Base-by-base conservation (phyloP, 1,139 yeast genomes). In the Scheffersomyces illinoinensis region DNA sequence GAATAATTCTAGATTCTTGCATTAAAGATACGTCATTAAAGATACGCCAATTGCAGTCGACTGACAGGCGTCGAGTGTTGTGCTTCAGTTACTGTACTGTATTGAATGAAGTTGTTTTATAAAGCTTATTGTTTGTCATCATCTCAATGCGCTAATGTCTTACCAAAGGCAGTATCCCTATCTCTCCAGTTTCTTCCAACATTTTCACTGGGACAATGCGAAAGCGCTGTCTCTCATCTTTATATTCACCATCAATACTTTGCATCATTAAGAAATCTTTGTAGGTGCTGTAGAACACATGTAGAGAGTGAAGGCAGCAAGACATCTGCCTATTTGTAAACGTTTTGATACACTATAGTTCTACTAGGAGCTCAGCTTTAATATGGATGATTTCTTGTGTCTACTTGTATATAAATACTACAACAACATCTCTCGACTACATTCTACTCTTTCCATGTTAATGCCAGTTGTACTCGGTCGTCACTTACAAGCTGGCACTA, bases 391-490 rank as follows among this genome's bases (percentile, higher is more conserved):
- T 17, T 14, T 5, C 43, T 33, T 24, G 33, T 8, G 43, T 33
- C 2, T 33, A 33, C 4, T 33, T 2, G 10, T 33, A 12, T 33
- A 33, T 24, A 33, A n/a, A 17, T 18, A 21, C 10, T 5, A 21
- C 7, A 24, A 26, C 26, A 21, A 21, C 21, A 18, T 43, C 21
- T 33, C 50, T 50, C 39, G 33, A 52, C 20, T 46, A 52, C 47
- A 55, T 55, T 52, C 47, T 53, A 43, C 21, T 33, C 19, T 18
- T 52, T 47, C 52, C 56, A 52, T 53, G 59, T 54, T 54, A 55
- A 57, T 58, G 57, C 57, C 33, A 24, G 33, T 8, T 4, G 7
- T 8, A 24, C 33, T 2, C 5, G 50, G 54, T 54, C 57, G 24
- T 57, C 17, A 5, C 17, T 12, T 33, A 12, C 10, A 12, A 14